Base-by-base conservation (phyloP, 768 basidiomycete genomes). In the Mycena polygramma region DNA sequence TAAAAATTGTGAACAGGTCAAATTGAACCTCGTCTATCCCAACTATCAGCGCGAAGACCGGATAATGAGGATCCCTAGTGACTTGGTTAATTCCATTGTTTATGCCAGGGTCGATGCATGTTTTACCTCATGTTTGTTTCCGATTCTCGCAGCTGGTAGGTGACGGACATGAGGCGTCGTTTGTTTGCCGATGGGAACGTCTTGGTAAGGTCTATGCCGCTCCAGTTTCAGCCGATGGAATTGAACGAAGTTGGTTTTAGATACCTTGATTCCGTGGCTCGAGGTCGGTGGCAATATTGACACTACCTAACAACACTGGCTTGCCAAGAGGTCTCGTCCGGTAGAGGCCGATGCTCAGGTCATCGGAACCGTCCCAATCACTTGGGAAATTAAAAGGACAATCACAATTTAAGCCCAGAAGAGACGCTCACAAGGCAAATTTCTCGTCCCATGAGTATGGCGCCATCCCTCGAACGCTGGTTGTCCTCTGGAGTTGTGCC, bases 251-350 rank as follows among this genome's bases (percentile, higher is more conserved):
- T 30, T 30, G 22, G 14, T 24, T n/a, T 57, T 10, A 55, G 36
- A 53, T 63, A 71, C 70, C 65, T 54, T 71, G 65, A 19, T 71
- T 53, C 43, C 65, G 70, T 58, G 65, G 59, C 41, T 71, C 70
- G 22, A 67, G 65, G 55, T 67, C 70, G 43, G 41, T 26, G n/a
- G 49, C 30, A 20, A 71, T 22, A 20, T 55, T 46, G 17, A 67
- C 45, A 11, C 36, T 52, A 35, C 65, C 22, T 24, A 63, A 39
- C 55, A 65, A 15, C 7, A 67, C 36, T 22, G 64, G 55, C 60
- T 46, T 52, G 14, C 65, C 41, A 17, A 71, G 67, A 45, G 43
- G 65, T 19, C 54, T 39, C 19, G 52, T 71, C 60, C n/a, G 51
- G 51, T 67, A 71, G 26, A 71, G 54, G 22, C 55, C 30, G 22